Base-by-base conservation (phyloP, 2,329 filamentous ascomycete genomes). In the Thyridium curvatum region DNA sequence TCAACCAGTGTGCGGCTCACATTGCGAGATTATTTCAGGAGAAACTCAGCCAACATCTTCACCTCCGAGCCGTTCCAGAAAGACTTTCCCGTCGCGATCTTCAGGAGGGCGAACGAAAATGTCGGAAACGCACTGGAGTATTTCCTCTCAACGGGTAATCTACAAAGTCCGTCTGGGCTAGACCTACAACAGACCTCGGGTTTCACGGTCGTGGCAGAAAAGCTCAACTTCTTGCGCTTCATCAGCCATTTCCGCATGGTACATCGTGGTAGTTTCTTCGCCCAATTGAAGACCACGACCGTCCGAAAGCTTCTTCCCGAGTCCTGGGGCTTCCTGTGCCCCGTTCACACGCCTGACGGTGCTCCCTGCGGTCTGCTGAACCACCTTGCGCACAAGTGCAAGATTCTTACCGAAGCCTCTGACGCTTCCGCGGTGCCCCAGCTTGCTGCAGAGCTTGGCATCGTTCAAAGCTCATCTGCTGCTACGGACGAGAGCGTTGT, bases 161-260 rank as follows among this genome's bases (percentile, higher is more conserved):
- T 98, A 34, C 80, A 88, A 54, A 94, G 87, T 69, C 82, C 87
- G 12, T 94, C 87, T 21, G 93, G 93, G 47, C 73, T 98, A 31
- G 93, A 98, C 72, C 64, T 96, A 54, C 93, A 97, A 58, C 93
- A 98, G 62, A 83, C 84, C 0, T 93, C 91, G 12, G 93, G 93
- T 46, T 98, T 94, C 62, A 94, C 88, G 0, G 89, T 98, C 37
- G 90, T 97, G 37, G 93, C 93, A 3, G 93, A 98, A 60, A 97
- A 97, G 73, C 91, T 98, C 59, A 98, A 98, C 68, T 98, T 97
- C 60, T 80, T 94, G 55, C 87, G 93, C 53, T 98, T 97, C 68
- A 94, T 98, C 67, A 93, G 87, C 62, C 93, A 98, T 63, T 98
- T 98, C 75, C 85, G 93, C 50, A 96, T 96, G 89, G 88, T 98